phyloP scores from a whole-genome alignment of 2,329 filamentous ascomycete species.

The Penicillium sp. region DNA sequence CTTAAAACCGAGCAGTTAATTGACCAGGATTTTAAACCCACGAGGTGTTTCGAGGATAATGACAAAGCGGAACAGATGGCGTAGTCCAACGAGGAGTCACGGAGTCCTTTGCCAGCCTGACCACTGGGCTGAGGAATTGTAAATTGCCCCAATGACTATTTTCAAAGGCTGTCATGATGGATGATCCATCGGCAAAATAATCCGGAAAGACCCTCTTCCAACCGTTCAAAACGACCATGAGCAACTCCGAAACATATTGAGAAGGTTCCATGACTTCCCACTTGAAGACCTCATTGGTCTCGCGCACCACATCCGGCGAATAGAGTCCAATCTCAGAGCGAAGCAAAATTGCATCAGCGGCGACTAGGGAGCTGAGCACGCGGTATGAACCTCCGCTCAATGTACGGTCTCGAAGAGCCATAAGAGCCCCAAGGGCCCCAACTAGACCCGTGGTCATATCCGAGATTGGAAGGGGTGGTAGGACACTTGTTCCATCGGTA shows the following conservation, averaged over 20 bases:
- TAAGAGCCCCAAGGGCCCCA: conserved; percentile 11
- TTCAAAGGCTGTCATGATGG: too few relatives aligned
- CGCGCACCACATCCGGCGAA: conserved; percentile 1
- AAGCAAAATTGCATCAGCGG: conserved; percentile 2
- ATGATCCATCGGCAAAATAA: conserved; percentile 3
- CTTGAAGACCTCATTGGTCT: conserved; percentile 6
- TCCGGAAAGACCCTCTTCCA: conserved; percentile 22
- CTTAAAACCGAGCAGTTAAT: too few relatives aligned
- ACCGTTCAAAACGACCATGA: conserved; percentile 24
- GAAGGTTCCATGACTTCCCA: conserved; percentile 9
- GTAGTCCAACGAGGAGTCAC: too few relatives aligned
- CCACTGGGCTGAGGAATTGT: too few relatives aligned
- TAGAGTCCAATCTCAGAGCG: conserved; percentile 8
- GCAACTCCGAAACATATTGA: conserved; percentile 27
- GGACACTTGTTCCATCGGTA: conserved; percentile 13
- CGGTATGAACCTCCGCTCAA: conserved; percentile 21
- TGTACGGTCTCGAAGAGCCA: conserved; percentile 19
- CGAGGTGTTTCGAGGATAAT: too few relatives aligned
- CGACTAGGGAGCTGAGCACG: conserved; percentile 15
- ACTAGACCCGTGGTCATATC: conserved; percentile 25
- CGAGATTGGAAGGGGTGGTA: conserved; percentile 21
- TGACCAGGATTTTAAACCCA: too few relatives aligned
- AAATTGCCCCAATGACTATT: too few relatives aligned
- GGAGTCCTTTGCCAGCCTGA: too few relatives aligned
- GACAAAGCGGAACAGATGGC: too few relatives aligned